phyloP scores from a whole-genome alignment of 306 rosid genomes.

The Cicer pinnatifidum region DNA sequence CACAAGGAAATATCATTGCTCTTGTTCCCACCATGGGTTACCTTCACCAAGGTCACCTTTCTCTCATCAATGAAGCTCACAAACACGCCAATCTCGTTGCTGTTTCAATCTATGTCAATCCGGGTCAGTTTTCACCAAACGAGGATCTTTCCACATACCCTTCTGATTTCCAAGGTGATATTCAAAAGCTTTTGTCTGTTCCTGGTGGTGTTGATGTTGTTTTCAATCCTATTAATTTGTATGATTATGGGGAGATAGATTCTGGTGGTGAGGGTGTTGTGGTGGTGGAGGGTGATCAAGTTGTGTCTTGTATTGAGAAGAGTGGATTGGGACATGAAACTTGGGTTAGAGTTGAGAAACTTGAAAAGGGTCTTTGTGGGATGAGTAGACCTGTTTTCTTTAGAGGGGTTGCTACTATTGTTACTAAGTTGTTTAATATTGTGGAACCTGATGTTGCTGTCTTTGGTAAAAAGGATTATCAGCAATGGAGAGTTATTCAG shows the following conservation, averaged over 20 bases:
- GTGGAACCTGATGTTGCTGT: constrained; percentile 89
- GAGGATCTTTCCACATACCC: constrained; percentile 92
- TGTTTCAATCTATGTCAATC: constrained; percentile 87
- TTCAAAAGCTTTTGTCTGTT: constrained; percentile 59
- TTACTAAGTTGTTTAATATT: constrained; percentile 79
- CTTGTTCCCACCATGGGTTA: constrained; percentile 93
- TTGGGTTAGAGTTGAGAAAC: constrained; percentile 79
- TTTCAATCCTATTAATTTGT: constrained; percentile 69
- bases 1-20: constrained; percentile 64
- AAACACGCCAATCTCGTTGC: constrained; percentile 54
- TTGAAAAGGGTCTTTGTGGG: constrained; percentile 89
- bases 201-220: constrained; percentile 78
- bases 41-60: constrained; percentile 82
- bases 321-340: constrained; percentile 71
- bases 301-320: constrained; percentile 68
- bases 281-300: constrained; percentile 32
- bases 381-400: constrained; percentile 80
- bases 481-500: constrained; percentile 79
- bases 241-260: constrained; percentile 51
- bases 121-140: constrained; percentile 80
- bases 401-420: constrained; percentile 88
- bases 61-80: constrained; percentile 68
- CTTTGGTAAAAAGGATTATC: constrained; percentile 96
- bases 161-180: constrained; percentile 76
- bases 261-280: neutral